Evolutionary conservation across 1,139 yeast genomes (phyloP).

Genomic region (Hemisphaericaspora lyxosophila): DNA sequence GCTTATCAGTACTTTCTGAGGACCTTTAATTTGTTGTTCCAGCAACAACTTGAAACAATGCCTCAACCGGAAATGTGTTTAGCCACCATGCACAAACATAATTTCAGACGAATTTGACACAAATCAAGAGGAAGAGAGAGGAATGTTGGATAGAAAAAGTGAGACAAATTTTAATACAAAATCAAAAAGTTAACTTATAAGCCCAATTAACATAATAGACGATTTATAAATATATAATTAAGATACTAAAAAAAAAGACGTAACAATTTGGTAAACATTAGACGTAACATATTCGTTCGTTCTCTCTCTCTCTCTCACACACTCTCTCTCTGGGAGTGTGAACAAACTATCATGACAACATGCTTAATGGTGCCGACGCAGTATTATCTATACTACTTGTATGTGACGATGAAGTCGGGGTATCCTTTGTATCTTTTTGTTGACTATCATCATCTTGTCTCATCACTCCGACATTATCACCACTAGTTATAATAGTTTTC

Average conservation of each 20-base stretch:
- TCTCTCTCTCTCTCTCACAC: neutral
- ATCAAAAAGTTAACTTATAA: no score
- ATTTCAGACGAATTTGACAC: no score
- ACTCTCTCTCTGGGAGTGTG: no score
- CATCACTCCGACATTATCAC: constrained; percentile 5
- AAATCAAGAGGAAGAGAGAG: no score
- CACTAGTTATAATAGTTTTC: constrained; percentile 7
- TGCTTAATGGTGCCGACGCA: constrained; percentile 14
- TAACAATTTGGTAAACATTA: neutral
- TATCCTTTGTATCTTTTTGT: constrained; percentile 2
- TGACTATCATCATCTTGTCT: constrained; percentile 5
- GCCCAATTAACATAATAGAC: neutral
- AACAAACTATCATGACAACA: constrained; percentile 13
- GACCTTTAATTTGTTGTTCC: no score
- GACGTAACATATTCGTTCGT: no score
- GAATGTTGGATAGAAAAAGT: no score
- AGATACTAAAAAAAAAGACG: neutral
- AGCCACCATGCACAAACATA: no score
- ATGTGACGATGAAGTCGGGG: constrained; percentile 4
- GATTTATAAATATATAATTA: neutral
- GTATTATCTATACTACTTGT: constrained; percentile 10
- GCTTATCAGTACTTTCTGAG: no score
- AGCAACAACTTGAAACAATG: no score
- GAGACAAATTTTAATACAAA: no score
- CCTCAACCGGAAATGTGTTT: no score